Base-by-base conservation (phyloP, 139 green algal genomes). In the Micromonas commoda region DNA sequence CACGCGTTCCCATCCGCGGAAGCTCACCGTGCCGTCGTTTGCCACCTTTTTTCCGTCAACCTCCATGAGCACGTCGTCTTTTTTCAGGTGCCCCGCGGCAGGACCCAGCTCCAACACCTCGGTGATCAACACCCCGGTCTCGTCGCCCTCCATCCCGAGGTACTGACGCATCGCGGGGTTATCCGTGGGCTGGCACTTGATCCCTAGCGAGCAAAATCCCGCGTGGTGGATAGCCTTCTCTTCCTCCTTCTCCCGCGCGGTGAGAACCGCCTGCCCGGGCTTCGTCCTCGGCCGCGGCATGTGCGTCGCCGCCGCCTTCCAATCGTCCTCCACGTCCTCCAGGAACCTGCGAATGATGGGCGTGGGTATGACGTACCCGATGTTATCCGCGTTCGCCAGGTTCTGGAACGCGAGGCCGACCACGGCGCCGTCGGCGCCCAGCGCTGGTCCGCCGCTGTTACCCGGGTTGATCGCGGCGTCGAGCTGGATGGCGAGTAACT, bases 341-440 rank as follows among this genome's bases (percentile, higher is more conserved):
- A 87, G 72, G 29, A 87, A 87, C 20, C 71, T 66, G 6, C 34
- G 32, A n/a, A 87, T 77, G 19, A 88, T 69, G 0, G 80, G 80
- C 51, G 79, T 66, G 3, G 87, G 86, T 54, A 91, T 89, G 74
- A 91, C 89, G 77, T 87, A 86, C 6, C 93, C 89, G 60, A 95
- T 91, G 75, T 94, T 94, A 64, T 96, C 91, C 32, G 88, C 89
- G 73, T 96, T 91, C n/a, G 82, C 83, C 54, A 92, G 80, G 20
- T 84, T 88, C 82, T 98, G 94, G 85, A 98, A 99, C 1, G 94
- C 93, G 67, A 98, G 94, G 64, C 95, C 95, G 0, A 95, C 87
- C 76, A 92, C 97, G 79, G 94, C 66, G 2, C 92, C 93, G 0
- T 74, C 20, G 3, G 82, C 81, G 60, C 92, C 86, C 85, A 98